These are phyloP conservation scores for Murraya koenigii DNA, from an alignment of 345 rosid genomes.

Conservation along the genomic window DNA sequence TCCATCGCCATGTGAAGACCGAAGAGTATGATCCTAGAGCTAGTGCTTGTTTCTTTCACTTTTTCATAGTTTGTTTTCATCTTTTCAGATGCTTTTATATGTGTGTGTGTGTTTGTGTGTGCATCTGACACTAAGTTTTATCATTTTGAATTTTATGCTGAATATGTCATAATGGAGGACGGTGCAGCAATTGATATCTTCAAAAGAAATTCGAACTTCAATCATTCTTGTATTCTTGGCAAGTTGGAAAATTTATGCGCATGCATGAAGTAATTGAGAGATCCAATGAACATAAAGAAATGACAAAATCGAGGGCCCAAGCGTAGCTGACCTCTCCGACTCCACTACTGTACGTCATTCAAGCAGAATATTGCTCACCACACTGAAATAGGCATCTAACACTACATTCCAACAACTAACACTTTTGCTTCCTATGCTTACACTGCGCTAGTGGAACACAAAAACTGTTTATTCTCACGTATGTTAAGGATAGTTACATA, in stretches of 20 bases:
- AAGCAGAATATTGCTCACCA: too few species aligned
- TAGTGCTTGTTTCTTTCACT: conserved; percentile 30
- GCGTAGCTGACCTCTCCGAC: too few species aligned
- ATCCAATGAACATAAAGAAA: not conserved
- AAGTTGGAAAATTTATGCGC: not conserved
- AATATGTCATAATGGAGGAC: too few species aligned
- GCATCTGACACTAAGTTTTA: too few species aligned
- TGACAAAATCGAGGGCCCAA: not conserved
- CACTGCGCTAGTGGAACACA: not conserved
- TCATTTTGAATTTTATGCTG: too few species aligned
- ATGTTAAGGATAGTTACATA: too few species aligned
- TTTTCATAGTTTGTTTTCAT: not conserved
- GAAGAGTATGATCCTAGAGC: not conserved
- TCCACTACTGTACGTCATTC: too few species aligned
- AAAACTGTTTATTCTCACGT: too few species aligned
- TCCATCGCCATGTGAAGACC: conserved; percentile 9
- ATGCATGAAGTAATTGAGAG: not conserved
- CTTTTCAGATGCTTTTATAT: too few species aligned
- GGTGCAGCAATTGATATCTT: not conserved
- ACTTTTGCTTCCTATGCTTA: not conserved
- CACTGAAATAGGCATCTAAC: too few species aligned
- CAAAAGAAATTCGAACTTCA: not conserved
- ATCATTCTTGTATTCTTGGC: not conserved
- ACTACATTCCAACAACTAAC: not conserved
- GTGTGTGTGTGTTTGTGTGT: too few species aligned